Percentiles rank a stretch among this genome's conserved stretches.
Conservation (phyloP, 805 yeast species). For the Candida germanica region DNA sequence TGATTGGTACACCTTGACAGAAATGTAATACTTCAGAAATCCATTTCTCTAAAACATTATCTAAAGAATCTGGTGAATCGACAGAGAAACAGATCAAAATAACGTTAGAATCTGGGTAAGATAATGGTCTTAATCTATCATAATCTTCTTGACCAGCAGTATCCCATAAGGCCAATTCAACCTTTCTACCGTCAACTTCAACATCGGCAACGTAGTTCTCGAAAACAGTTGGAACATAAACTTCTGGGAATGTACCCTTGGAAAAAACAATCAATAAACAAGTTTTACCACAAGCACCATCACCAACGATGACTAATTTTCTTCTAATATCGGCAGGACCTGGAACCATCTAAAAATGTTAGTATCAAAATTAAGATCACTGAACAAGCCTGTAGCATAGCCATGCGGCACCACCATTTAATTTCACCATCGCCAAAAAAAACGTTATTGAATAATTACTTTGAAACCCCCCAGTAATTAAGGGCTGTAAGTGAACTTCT, state of each 20-base stretch:
- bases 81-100: slow-evolving; percentile 88
- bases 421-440: too few relatives aligned
- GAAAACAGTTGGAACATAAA: slow-evolving; percentile 93
- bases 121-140: slow-evolving; percentile 87
- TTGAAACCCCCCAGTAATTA: too few relatives aligned
- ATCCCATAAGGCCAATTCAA: slow-evolving; percentile 95
- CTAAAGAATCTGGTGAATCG: slow-evolving; percentile 88
- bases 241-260: slow-evolving; percentile 91
- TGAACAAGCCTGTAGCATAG: too few relatives aligned
- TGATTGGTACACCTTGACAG: slow-evolving; percentile 92
- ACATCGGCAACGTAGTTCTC: slow-evolving; percentile 98
- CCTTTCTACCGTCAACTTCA: slow-evolving; percentile 55
- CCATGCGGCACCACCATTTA: too few relatives aligned
- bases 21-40: slow-evolving; percentile 89
- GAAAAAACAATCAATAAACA: slow-evolving; percentile 80
- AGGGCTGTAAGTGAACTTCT: too few relatives aligned
- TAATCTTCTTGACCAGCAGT: slow-evolving; percentile 98
- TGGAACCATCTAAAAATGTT: slow-evolving; percentile 30
- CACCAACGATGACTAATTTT: slow-evolving; percentile 92
- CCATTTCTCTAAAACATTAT: slow-evolving; percentile 95
- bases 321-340: slow-evolving; percentile 40
- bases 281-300: slow-evolving; percentile 97
- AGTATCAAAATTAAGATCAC: background rate
- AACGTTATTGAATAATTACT: too few relatives aligned
- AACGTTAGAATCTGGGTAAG: slow-evolving; percentile 91